These are phyloP conservation scores for Ophiosphaerella narmari DNA, from an alignment of 2,329 filamentous ascomycete species.

Conservation along the genomic window DNA sequence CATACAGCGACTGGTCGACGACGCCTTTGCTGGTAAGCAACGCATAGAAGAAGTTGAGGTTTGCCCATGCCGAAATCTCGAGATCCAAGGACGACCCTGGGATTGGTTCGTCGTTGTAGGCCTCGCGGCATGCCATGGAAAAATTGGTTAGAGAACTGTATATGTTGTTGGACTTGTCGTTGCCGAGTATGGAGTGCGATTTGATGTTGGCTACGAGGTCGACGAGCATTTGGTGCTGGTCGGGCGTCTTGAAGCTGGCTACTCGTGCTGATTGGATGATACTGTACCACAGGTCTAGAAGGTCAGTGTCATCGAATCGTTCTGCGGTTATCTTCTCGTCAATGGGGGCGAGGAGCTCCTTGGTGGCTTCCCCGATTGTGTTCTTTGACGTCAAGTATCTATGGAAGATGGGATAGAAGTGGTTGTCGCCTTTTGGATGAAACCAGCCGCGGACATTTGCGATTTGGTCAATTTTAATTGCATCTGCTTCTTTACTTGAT, in stretches of 20 bases:
- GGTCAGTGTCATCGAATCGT: constrained; percentile 24
- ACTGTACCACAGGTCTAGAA: constrained; percentile 36
- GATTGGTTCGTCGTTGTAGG: constrained; percentile 35
- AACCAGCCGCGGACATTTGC: constrained; percentile 38
- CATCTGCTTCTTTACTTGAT: constrained; percentile 16
- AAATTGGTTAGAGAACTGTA: constrained; percentile 29
- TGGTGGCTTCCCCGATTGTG: constrained; percentile 16
- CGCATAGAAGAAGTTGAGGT: constrained; percentile 40
- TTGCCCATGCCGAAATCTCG: constrained; percentile 38
- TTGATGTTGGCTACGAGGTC: constrained; percentile 32
- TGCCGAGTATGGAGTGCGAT: constrained; percentile 22
- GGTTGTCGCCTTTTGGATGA: constrained; percentile 26
- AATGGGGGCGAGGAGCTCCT: constrained; percentile 28
- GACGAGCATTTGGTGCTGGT: constrained; percentile 22
- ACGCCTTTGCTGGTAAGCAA: constrained; percentile 21
- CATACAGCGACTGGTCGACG: constrained; percentile 24
- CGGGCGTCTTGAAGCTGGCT: constrained; percentile 16
- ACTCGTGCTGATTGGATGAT: constrained; percentile 37
- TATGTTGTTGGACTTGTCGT: constrained; percentile 24
- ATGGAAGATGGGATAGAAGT: constrained; percentile 28
- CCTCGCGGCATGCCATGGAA: constrained; percentile 30
- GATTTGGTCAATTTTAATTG: constrained; percentile 35
- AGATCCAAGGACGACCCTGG: constrained; percentile 17
- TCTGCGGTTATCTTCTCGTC: constrained; percentile 27
- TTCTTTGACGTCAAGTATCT: constrained; percentile 23